Conservation (phyloP, 331 rosid species). For the Saraca asoca region DNA sequence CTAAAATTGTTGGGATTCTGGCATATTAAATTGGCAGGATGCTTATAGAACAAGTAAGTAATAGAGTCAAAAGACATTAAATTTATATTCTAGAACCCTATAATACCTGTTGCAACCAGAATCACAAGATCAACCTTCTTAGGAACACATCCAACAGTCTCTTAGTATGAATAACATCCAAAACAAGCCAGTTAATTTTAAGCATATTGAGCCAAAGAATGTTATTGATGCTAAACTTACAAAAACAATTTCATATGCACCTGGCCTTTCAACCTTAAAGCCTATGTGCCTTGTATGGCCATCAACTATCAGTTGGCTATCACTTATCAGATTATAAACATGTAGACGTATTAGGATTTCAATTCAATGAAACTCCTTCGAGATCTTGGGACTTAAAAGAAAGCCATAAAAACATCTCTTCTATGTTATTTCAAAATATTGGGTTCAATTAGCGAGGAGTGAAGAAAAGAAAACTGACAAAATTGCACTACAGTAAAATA, state of each 20-base stretch:
- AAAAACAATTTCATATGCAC: conserved; percentile 74
- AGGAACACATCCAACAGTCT: conserved; percentile 84
- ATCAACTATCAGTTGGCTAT: too few relatives aligned
- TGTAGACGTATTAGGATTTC: conserved; percentile 12
- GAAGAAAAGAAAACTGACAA: not conserved
- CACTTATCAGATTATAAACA: conserved; percentile 8
- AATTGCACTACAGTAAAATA: not conserved
- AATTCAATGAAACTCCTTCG: not conserved
- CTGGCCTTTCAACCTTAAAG: conserved; percentile 75
- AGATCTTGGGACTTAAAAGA: not conserved
- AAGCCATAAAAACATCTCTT: conserved; percentile 9
- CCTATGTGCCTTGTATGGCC: conserved; percentile 86
- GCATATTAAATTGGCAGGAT: not conserved
- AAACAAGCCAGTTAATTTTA: conserved; percentile 17
- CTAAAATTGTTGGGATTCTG: not conserved
- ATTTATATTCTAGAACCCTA: not conserved
- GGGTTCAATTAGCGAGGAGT: not conserved
- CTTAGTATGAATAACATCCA: conserved; percentile 49
- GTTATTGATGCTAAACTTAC: conserved; percentile 48
- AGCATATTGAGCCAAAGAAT: conserved; percentile 19
- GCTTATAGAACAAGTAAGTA: not conserved
- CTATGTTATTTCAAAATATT: not conserved
- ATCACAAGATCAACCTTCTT: conserved; percentile 83
- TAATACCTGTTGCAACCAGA: conserved; percentile 86
- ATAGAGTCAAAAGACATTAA: not conserved